Base-by-base conservation (phyloP, 805 yeast genomes). In the Hanseniaspora jakobsenii region DNA sequence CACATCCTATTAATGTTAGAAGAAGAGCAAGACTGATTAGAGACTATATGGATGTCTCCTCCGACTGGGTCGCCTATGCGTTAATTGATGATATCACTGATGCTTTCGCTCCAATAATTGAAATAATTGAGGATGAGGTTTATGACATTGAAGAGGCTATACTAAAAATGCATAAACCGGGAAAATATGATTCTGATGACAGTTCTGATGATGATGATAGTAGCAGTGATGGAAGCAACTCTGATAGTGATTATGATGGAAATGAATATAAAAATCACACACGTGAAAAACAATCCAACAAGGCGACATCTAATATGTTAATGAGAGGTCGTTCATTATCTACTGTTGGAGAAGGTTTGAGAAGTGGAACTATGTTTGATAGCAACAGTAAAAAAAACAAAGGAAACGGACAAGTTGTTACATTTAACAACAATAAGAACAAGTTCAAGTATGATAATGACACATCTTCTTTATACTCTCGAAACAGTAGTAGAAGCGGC, bases 31-130 rank as follows among this genome's bases (percentile, higher is more conserved):
- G 98, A 47, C 65, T 91, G 50, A 68, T 89, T 50, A 71, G 79
- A 49, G 98, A 91, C 59, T 89, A 87, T 56, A 66, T 91, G 49
- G 84, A 83, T 2, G 94, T 91, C 4, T 75, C 89, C 2, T 77
- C 96, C 0, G 97, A 91, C 60, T 91, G 98, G 98, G 80, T 91
- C 36, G 89, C 95, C 1, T 91, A 91, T 63, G 97, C 97, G 0
- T 65, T 91, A 50, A 84, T 91, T 53, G 98, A 91, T 65, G 97
- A 91, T 59, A 84, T 91, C 51, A 89, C 96, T 0, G 98, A 91
- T 67, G 94, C 94, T 0, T 91, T 84, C 67, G 97, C 94, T 1
- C 98, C 98, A 2, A 76, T 91, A 80, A 87, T 91, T 50, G 93
- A 84, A 48, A 75, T 89, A 37, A 87, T 91, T 42, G 97, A 91